Conservation (phyloP, 345 rosid species). For the Laguncularia racemosa region DNA sequence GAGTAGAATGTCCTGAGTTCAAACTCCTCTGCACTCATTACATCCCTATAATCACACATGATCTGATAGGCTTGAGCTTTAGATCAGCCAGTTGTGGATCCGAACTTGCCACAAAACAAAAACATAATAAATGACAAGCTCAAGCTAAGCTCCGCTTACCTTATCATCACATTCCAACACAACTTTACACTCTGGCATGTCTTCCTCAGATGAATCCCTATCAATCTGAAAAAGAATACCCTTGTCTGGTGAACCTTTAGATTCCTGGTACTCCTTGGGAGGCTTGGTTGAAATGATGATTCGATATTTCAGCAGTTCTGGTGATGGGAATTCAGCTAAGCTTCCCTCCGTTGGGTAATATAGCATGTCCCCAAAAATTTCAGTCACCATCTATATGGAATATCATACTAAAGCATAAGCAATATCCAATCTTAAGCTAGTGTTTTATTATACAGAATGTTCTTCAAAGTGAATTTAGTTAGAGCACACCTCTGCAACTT, state of each 20-base stretch:
- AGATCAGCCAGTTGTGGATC: too few species aligned
- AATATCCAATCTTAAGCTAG: constrained; percentile 1
- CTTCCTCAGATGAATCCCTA: constrained; percentile 33
- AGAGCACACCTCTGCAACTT: constrained; percentile 67
- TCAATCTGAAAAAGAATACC: constrained; percentile 24
- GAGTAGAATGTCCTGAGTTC: too few species aligned
- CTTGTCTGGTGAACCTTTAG: constrained; percentile 23
- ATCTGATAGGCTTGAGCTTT: too few species aligned
- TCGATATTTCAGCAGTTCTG: constrained; percentile 55
- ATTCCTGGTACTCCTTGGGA: constrained; percentile 78
- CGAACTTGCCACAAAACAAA: too few species aligned
- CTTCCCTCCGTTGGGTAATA: constrained; percentile 54
- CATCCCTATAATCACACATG: too few species aligned
- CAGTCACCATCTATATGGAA: constrained; percentile 50
- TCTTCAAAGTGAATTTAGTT: not conserved
- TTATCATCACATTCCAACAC: constrained; percentile 26
- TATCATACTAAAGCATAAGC: not conserved
- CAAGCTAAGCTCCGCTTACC: constrained; percentile 11
- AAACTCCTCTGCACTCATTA: too few species aligned
- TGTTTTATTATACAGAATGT: not conserved
- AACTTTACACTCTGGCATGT: constrained; percentile 11
- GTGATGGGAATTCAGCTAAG: constrained; percentile 75
- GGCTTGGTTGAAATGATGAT: constrained; percentile 93
- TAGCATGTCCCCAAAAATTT: constrained; percentile 64
- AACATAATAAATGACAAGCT: not conserved